phyloP scores from a whole-genome alignment of 228 moss, liverwort and hornwort species.

The Sphagnum fallax region DNA sequence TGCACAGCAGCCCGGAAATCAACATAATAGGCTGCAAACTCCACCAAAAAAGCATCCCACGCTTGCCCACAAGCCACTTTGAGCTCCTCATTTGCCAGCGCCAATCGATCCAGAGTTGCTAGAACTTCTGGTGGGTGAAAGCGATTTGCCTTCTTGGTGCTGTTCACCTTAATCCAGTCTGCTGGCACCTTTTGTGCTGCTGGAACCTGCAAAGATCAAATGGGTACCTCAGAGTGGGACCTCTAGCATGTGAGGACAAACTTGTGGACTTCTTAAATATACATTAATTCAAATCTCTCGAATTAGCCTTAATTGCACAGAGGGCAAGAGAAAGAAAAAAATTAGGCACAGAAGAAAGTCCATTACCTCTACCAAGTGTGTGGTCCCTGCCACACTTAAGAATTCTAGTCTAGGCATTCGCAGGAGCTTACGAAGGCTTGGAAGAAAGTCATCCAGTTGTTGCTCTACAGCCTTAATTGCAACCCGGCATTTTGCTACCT shows the following conservation, averaged over 20 bases:
- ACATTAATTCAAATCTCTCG: too few species aligned
- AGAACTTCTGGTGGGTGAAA: slow-evolving; percentile 89
- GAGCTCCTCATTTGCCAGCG: slow-evolving; percentile 85
- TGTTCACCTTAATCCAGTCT: slow-evolving; percentile 84
- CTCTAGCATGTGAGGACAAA: too few species aligned
- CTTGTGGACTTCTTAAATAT: too few species aligned
- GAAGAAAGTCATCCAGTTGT: slow-evolving; percentile 68
- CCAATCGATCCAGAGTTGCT: slow-evolving; percentile 57
- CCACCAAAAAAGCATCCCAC: slow-evolving; percentile 82
- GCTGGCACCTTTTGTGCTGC: slow-evolving; percentile 70
- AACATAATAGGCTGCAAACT: slow-evolving; percentile 75
- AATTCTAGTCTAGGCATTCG: slow-evolving; percentile 61
- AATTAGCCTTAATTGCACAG: too few species aligned
- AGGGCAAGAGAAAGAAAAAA: too few species aligned
- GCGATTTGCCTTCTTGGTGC: slow-evolving; percentile 68
- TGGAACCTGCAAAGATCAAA: slow-evolving; percentile 36
- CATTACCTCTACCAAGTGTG: slow-evolving; percentile 81
- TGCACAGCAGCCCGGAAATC: slow-evolving; percentile 94
- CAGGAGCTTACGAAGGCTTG: slow-evolving; percentile 53
- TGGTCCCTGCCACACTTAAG: slow-evolving; percentile 49
- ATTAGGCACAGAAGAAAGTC: too few species aligned
- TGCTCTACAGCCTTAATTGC: slow-evolving; percentile 62
- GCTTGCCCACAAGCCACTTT: slow-evolving; percentile 61
- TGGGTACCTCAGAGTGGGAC: too few species aligned
- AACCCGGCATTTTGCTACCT: slow-evolving; percentile 73